Evolutionary conservation across 164 flowering plant species (phyloP), one percentile per base, ranked within the genome.

Genomic region (Umbilicus rupestris): DNA sequence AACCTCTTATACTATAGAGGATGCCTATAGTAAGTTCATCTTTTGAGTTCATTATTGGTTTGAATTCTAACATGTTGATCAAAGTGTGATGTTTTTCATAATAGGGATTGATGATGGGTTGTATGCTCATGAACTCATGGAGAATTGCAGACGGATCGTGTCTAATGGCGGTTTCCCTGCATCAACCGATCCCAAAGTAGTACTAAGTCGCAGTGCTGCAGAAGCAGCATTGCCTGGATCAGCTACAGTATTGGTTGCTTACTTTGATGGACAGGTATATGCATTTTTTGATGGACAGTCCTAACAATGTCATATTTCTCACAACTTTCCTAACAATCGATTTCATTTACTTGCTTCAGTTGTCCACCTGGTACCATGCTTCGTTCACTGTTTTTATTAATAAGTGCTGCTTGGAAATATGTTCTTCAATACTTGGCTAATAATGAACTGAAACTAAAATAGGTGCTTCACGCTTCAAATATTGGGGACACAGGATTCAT

Each of bases 401-500:
- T 10, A 30, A 26, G 28, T 45, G 35, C 17, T 66, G 55, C 55
- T 49, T 3, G 26, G 28, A 7, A 0, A 26, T 20, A 14, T 57
- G n/a, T 69, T 17, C 30, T 55, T 28, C 8, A 19, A 28, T 55
- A 28, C 26, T 35, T 29, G 69, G n/a, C 29, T 24, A 37, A 28
- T 63, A 31, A 26, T 30, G 68, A 28, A 66, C 62, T 59, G 20
- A 42, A 69, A 39, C 45, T 65, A n/a, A 16, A 44, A 39, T 83
- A 92, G 98, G 83, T 66, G 75, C 85, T 92, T 65, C 83, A 79
- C 71, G 87, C 80, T 64, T 92, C 83, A 39, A 89, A 85, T 77
- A 76, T 92, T 72, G 98, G 98, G 35, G 85, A 92, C 68, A 78
- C 94, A 3, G 93, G 96, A 24, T 84, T 87, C 69, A 62, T 87